These are phyloP conservation scores for Paratrypanosoma confusum DNA, from an alignment of 208 protist genomes.

Conservation along the genomic window DNA sequence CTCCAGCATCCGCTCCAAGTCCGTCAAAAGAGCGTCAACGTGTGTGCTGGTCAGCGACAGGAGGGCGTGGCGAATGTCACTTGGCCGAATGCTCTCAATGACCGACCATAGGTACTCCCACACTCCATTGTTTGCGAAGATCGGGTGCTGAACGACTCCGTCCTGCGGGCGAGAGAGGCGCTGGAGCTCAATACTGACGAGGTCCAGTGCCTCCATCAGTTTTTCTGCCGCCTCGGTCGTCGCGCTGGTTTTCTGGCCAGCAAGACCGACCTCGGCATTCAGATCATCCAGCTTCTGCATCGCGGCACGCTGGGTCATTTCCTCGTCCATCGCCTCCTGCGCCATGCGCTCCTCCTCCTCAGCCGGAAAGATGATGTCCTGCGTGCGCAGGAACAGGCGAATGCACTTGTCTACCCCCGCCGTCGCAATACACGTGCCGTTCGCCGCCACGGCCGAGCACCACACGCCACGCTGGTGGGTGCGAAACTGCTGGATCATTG, in stretches of 20 bases:
- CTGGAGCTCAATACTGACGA: slow-evolving; percentile 76
- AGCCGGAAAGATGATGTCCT: slow-evolving; percentile 81
- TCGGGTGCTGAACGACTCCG: slow-evolving; percentile 31
- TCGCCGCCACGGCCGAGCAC: slow-evolving; percentile 41
- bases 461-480: slow-evolving; percentile 76
- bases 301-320: slow-evolving; percentile 44
- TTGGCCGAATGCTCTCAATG: slow-evolving; percentile 70
- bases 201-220: slow-evolving; percentile 80
- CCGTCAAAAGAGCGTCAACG: slow-evolving; percentile 61
- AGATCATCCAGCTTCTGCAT: slow-evolving; percentile 40
- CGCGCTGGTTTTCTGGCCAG: slow-evolving; percentile 51
- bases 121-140: slow-evolving; percentile 50
- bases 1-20: slow-evolving; percentile 51
- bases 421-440: slow-evolving; percentile 71
- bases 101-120: slow-evolving; percentile 79
- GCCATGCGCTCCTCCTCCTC: slow-evolving; percentile 82
- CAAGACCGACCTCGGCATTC: slow-evolving; percentile 45
- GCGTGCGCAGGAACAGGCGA: slow-evolving; percentile 71
- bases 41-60: slow-evolving; percentile 68
- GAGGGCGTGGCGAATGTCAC: slow-evolving; percentile 75
- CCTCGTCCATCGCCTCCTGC: slow-evolving; percentile 83
- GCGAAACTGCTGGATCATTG: slow-evolving; percentile 75
- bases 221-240: slow-evolving; percentile 66
- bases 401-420: slow-evolving; percentile 70
- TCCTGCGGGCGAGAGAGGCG: slow-evolving; percentile 46